A percentile compares a stretch with the other conserved stretches of the same genome.
These are phyloP conservation scores for Leccinum glutinopallens DNA, from an alignment of 1,284 basidiomycete species.

Conservation along the genomic window DNA sequence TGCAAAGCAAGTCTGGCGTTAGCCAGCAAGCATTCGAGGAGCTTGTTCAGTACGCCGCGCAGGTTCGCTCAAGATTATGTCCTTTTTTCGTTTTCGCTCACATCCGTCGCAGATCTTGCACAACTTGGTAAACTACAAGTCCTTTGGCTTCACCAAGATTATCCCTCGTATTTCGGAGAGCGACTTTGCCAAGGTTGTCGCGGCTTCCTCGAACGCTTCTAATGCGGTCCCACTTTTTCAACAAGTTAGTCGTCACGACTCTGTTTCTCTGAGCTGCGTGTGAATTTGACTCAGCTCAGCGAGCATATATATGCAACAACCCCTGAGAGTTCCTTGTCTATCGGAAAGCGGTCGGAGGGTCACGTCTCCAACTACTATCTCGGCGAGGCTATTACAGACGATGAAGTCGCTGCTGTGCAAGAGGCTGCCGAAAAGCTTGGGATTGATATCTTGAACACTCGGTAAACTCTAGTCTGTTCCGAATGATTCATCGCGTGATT, in stretches of 20 bases:
- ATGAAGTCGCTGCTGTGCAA: constrained; percentile 76
- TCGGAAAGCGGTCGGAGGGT: constrained; percentile 76
- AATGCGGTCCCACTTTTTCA: constrained; percentile 64
- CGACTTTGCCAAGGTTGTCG: constrained; percentile 65
- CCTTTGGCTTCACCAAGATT: constrained; percentile 84
- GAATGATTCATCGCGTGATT: neutral
- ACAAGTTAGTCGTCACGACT: constrained; percentile 43
- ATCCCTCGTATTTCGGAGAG: constrained; percentile 64
- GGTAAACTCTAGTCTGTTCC: constrained; percentile 43
- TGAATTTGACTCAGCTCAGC: constrained; percentile 51
- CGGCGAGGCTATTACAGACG: constrained; percentile 67
- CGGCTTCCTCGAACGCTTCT: constrained; percentile 57
- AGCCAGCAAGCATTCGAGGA: constrained; percentile 64
- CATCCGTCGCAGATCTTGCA: constrained; percentile 57
- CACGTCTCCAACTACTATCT: constrained; percentile 85
- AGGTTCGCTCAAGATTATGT: constrained; percentile 46
- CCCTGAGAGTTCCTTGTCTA: constrained; percentile 68
- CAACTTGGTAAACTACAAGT: constrained; percentile 79
- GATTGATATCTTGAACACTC: constrained; percentile 80
- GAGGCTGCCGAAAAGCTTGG: constrained; percentile 69
- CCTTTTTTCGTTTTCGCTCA: neutral
- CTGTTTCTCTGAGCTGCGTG: constrained; percentile 4
- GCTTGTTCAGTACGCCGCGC: constrained; percentile 69
- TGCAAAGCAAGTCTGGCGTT: constrained; percentile 58
- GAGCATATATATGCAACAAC: constrained; percentile 67